phyloP scores from a whole-genome alignment of 2,329 filamentous ascomycete genomes.

The Neofusicoccum laricinum region DNA sequence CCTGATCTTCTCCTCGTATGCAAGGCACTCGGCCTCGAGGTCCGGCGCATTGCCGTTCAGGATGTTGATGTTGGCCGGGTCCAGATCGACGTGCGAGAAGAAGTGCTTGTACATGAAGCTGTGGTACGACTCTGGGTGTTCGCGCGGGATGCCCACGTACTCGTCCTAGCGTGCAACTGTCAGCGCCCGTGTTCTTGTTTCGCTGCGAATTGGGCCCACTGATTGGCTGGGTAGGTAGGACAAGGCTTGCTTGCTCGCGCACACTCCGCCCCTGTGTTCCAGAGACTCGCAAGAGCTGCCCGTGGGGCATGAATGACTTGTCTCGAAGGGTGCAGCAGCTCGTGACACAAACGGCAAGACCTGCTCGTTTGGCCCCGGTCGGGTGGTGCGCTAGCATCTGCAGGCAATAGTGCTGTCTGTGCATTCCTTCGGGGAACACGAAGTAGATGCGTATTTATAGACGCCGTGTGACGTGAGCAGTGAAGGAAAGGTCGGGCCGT shows the following conservation, averaged over 20 bases:
- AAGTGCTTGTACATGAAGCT: constrained; percentile 93
- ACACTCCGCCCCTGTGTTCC: not conserved
- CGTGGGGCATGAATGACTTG: not conserved
- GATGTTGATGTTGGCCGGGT: constrained; percentile 79
- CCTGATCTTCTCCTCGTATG: constrained; percentile 76
- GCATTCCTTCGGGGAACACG: not conserved
- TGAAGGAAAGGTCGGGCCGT: constrained; percentile 25
- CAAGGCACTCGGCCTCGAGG: constrained; percentile 71
- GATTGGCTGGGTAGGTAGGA: not conserved
- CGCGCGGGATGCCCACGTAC: constrained; percentile 78
- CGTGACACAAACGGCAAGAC: not conserved
- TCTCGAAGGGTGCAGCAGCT: not conserved
- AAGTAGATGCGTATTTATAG: constrained; percentile 11
- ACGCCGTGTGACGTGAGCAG: not conserved
- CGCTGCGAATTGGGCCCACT: too few species aligned
- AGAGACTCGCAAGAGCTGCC: not conserved
- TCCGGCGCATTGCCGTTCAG: constrained; percentile 76
- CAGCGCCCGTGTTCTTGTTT: not conserved
- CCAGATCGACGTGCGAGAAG: constrained; percentile 81
- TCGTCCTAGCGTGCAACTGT: constrained; percentile 59
- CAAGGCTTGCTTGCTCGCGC: not conserved
- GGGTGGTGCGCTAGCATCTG: not conserved
- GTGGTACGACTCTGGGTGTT: constrained; percentile 84
- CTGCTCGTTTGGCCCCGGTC: not conserved
- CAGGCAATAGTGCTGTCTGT: not conserved